Evolutionary conservation across 2,329 filamentous ascomycete species (phyloP).

Genomic region (Helotiales sp.): DNA sequence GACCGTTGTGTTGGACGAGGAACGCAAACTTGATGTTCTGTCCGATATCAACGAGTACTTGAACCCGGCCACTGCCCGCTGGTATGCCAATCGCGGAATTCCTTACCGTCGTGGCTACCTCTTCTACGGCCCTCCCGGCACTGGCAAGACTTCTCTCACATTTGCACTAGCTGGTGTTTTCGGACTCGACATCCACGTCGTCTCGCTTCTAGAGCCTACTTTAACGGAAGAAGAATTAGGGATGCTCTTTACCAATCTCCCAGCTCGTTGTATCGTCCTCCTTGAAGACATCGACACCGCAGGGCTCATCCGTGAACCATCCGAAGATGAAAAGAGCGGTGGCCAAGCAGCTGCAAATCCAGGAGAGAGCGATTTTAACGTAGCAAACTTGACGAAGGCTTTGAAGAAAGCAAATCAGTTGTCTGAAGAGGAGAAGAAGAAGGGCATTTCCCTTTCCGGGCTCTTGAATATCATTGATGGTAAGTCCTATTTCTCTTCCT

Average conservation of each 20-base stretch:
- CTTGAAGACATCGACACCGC: constrained; percentile 74
- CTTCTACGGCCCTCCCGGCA: constrained; percentile 76
- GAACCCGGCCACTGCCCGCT: constrained; percentile 69
- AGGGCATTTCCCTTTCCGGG: constrained; percentile 74
- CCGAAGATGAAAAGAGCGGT: constrained; percentile 29
- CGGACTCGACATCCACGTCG: constrained; percentile 68
- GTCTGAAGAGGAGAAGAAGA: constrained; percentile 44
- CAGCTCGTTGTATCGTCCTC: constrained; percentile 67
- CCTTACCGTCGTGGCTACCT: constrained; percentile 79
- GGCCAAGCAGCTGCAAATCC: constrained; percentile 21
- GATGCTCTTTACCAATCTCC: constrained; percentile 63
- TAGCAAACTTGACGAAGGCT: constrained; percentile 51
- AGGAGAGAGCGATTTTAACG: constrained; percentile 40
- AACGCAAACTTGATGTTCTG: constrained; percentile 69
- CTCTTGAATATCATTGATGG: constrained; percentile 74
- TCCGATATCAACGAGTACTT: constrained; percentile 80
- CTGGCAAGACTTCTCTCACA: constrained; percentile 72
- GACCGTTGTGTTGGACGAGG: constrained; percentile 74
- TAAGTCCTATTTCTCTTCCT: constrained; percentile 18
- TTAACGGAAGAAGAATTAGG: constrained; percentile 67
- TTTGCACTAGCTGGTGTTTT: constrained; percentile 70
- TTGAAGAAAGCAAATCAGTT: constrained; percentile 48
- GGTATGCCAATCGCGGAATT: constrained; percentile 78
- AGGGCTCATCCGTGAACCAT: constrained; percentile 55
- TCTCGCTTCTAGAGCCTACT: constrained; percentile 62